These are phyloP conservation scores for Teunomyces aglyptinius DNA, from an alignment of 805 yeast genomes.

Conservation along the genomic window DNA sequence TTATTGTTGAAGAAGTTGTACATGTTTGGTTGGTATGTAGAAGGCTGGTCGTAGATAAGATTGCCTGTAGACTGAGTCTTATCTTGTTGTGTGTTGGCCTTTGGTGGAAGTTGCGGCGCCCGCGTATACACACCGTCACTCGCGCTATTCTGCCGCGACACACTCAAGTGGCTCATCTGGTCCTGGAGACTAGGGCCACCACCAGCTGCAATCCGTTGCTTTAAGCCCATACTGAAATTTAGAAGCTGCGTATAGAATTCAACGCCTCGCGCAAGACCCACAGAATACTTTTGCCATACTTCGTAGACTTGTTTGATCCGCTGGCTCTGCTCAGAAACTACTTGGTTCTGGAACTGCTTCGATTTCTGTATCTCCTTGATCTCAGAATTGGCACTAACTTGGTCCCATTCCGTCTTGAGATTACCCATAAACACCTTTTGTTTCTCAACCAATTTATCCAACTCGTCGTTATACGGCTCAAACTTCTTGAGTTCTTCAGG, in stretches of 20 bases:
- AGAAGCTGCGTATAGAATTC: constrained; percentile 59
- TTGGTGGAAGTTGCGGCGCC: constrained; percentile 4
- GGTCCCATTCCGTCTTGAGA: constrained; percentile 30
- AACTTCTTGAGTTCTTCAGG: constrained; percentile 75
- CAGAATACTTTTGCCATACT: constrained; percentile 55
- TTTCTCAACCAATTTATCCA: constrained; percentile 64
- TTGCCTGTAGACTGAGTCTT: background rate
- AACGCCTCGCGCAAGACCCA: constrained; percentile 61
- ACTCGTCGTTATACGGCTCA: constrained; percentile 60
- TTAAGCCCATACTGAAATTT: constrained; percentile 18
- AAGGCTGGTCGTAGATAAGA: constrained; percentile 36
- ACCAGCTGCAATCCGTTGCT: background rate
- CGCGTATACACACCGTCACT: background rate
- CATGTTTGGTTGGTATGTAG: constrained; percentile 47
- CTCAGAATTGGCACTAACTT: constrained; percentile 23
- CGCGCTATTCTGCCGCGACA: background rate
- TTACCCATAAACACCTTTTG: constrained; percentile 51
- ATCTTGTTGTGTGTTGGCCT: too few relatives aligned
- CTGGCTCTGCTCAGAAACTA: constrained; percentile 29
- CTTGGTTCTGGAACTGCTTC: constrained; percentile 37
- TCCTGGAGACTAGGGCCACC: background rate
- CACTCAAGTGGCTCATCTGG: constrained; percentile 9
- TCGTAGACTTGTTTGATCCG: constrained; percentile 47
- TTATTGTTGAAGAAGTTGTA: constrained; percentile 39
- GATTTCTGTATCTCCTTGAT: constrained; percentile 43